Evolutionary conservation across 108 stramenopile genomes (phyloP).

Genomic region (Nitzschia sp.): DNA sequence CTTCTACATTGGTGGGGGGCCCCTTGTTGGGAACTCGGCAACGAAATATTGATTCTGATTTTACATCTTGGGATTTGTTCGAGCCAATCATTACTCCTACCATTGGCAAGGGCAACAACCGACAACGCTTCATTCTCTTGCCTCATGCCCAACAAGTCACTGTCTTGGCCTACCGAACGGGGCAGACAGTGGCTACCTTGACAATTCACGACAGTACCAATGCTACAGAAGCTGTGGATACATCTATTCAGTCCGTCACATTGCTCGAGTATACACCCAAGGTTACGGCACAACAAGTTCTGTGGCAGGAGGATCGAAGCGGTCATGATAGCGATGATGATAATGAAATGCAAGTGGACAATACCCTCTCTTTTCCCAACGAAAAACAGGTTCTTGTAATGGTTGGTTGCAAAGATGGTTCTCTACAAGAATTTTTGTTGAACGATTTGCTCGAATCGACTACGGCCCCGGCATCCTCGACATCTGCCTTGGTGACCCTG

Average conservation of each 20-base stretch:
- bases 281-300: constrained; percentile 23
- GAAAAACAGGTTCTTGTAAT: constrained; percentile 28
- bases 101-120: constrained; percentile 16
- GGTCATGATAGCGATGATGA: constrained; percentile 15
- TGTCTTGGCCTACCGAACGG: constrained; percentile 48
- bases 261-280: constrained; percentile 19
- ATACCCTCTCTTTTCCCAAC: background rate
- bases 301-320: constrained; percentile 11
- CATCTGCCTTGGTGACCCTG: constrained; percentile 20
- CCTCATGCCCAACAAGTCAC: constrained; percentile 38
- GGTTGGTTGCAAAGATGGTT: constrained; percentile 47
- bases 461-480: background rate
- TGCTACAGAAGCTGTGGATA: constrained; percentile 11
- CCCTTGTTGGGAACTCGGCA: constrained; percentile 30
- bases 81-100: constrained; percentile 44
- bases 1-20: constrained; percentile 28
- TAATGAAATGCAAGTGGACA: background rate
- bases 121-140: constrained; percentile 44
- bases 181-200: constrained; percentile 34
- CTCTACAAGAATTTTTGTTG: constrained; percentile 39
- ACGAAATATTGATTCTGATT: background rate
- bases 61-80: constrained; percentile 26
- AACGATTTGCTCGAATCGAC: constrained; percentile 2
- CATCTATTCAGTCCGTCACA: constrained; percentile 29
- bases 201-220: constrained; percentile 12